Conservation (phyloP, 73 alveolate species). For the Stentor roeselii region DNA sequence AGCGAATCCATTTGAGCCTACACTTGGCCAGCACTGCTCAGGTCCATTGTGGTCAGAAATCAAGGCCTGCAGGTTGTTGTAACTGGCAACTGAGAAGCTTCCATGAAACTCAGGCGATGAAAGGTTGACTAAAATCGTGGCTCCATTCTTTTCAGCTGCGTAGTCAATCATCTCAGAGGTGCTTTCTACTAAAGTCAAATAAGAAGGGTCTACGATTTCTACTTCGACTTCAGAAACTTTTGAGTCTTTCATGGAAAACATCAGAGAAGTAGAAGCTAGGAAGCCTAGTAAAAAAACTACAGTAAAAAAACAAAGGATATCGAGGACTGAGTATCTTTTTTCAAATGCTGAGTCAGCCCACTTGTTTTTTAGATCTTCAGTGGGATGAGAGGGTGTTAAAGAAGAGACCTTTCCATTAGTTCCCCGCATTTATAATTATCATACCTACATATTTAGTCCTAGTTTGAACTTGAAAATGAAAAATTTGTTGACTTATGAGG, state of each 20-base stretch:
- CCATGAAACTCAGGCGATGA: not conserved
- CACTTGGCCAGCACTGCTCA: not conserved
- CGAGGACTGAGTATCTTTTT: not conserved
- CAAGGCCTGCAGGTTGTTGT: not conserved
- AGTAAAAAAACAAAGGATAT: not conserved
- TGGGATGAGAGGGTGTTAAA: not conserved
- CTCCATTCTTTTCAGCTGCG: not conserved
- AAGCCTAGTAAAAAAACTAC: not conserved
- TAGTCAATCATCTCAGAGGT: not conserved
- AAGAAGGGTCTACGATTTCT: not conserved
- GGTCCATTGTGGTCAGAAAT: not conserved
- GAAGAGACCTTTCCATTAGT: not conserved
- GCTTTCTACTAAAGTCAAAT: not conserved
- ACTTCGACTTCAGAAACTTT: not conserved
- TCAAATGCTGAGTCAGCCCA: not conserved
- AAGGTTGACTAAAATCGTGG: not conserved
- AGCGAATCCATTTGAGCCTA: not conserved
- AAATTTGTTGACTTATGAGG: too few relatives aligned
- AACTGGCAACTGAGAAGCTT: not conserved
- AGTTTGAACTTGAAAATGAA: not conserved
- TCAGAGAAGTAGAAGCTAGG: not conserved
- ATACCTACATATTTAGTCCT: too few relatives aligned
- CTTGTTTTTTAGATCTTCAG: not conserved
- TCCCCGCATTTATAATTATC: too few relatives aligned
- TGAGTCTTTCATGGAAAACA: not conserved